These are phyloP conservation scores for Cordyceps javanica DNA, from an alignment of 2,329 filamentous ascomycete species.

Conservation along the genomic window DNA sequence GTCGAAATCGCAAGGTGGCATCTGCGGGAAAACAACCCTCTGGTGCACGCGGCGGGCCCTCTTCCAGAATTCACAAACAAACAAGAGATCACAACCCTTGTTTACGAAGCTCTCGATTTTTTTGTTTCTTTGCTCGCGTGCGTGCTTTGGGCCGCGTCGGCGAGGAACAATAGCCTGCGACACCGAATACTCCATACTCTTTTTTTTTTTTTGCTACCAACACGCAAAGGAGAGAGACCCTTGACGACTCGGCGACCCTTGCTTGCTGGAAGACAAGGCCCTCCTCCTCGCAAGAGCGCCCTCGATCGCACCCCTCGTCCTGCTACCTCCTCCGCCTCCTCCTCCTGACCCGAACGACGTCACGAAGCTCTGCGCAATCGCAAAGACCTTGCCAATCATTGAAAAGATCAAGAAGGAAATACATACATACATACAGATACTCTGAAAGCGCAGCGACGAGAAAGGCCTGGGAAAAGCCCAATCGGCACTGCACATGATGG, in stretches of 20 bases:
- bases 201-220: neutral
- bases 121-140: too few relatives aligned
- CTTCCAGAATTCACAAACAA: neutral
- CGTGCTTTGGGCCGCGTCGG: neutral
- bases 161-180: neutral
- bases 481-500: constrained; percentile 9
- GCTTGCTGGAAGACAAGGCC: neutral
- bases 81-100: too few relatives aligned
- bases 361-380: neutral
- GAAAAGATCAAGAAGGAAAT: neutral
- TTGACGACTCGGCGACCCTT: neutral
- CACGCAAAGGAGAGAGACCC: neutral
- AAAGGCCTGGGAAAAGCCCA: neutral
- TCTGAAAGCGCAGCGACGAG: neutral
- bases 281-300: too few relatives aligned
- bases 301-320: neutral
- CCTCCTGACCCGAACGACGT: neutral
- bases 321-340: too few relatives aligned
- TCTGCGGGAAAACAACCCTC: constrained; percentile 16
- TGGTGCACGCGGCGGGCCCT: neutral
- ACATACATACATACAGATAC: neutral
- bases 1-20: constrained; percentile 25
- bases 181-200: neutral
- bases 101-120: too few relatives aligned
- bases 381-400: neutral